These are phyloP conservation scores for Globisporangium solare DNA, from an alignment of 352 stramenopile species.

Conservation along the genomic window DNA sequence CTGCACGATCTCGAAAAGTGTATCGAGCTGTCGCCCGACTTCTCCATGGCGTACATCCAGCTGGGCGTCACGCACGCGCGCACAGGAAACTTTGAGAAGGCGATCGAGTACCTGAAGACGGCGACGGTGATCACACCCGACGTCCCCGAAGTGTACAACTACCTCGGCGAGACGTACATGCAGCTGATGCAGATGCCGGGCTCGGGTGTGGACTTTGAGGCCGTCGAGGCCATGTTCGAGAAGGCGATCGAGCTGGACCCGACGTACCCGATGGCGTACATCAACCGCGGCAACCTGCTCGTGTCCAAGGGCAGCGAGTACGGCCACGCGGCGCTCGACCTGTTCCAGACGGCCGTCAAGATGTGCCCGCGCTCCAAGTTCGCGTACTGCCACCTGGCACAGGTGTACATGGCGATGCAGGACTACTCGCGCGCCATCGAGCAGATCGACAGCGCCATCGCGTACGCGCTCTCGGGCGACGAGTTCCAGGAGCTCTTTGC, in stretches of 20 bases:
- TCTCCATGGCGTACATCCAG: conserved; percentile 83
- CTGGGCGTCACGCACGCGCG: conserved; percentile 71
- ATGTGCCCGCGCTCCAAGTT: conserved; percentile 82
- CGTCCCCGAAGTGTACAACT: conserved; percentile 83
- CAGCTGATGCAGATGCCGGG: conserved; percentile 63
- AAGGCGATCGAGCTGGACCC: conserved; percentile 77
- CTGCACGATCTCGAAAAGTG: conserved; percentile 67
- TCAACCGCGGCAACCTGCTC: conserved; percentile 80
- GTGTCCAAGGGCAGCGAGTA: conserved; percentile 72
- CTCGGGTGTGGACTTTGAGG: conserved; percentile 44
- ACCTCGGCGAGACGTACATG: conserved; percentile 86
- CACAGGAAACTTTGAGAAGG: conserved; percentile 66
- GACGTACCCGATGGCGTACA: conserved; percentile 84
- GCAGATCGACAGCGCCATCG: conserved; percentile 75
- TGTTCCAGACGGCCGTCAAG: conserved; percentile 76
- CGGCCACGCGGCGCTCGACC: conserved; percentile 56
- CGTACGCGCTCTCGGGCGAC: conserved; percentile 67
- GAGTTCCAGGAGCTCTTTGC: conserved; percentile 77
- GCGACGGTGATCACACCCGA: conserved; percentile 63
- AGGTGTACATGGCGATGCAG: conserved; percentile 86
- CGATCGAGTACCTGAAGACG: conserved; percentile 59
- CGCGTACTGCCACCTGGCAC: conserved; percentile 74
- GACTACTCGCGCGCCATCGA: conserved; percentile 73
- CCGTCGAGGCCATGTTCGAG: conserved; percentile 74
- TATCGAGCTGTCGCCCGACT: conserved; percentile 65